Evolutionary conservation across 768 basidiomycete species (phyloP).

Genomic region (Xanthoconium stramineum): DNA sequence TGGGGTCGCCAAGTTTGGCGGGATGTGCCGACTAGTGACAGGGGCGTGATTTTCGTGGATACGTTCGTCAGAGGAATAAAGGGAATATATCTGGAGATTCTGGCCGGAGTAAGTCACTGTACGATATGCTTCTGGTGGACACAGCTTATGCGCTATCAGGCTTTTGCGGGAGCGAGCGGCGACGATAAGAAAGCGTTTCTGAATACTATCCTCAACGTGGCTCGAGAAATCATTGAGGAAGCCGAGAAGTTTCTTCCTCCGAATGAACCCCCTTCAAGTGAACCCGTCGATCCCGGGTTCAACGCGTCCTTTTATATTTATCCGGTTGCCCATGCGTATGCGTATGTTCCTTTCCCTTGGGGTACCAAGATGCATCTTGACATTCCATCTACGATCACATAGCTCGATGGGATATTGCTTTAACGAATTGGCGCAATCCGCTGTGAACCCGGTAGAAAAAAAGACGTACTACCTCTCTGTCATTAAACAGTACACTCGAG

Average conservation of each 20-base stretch:
- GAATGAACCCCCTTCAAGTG: background rate
- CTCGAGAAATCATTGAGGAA: background rate
- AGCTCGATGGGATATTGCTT: background rate
- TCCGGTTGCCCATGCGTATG: background rate
- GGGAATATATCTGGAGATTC: background rate
- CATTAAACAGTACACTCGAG: background rate
- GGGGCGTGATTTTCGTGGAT: background rate
- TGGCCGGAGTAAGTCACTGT: background rate
- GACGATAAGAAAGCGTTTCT: background rate
- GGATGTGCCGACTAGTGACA: background rate
- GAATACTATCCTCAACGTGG: background rate
- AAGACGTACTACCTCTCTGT: background rate
- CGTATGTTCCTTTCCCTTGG: background rate
- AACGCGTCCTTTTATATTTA: slow-evolving; percentile 1
- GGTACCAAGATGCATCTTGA: background rate
- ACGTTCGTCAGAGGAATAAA: slow-evolving; percentile 1
- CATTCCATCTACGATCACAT: background rate
- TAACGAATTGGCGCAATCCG: background rate
- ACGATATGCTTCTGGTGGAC: background rate
- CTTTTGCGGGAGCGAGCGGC: background rate
- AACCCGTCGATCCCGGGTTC: background rate
- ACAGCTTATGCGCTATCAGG: background rate
- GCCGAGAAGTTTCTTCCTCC: background rate
- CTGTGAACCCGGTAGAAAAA: background rate
- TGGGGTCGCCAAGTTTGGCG: slow-evolving; percentile 6